phyloP scores from a whole-genome alignment of 805 yeast genomes.

The Candida wancherniae region DNA sequence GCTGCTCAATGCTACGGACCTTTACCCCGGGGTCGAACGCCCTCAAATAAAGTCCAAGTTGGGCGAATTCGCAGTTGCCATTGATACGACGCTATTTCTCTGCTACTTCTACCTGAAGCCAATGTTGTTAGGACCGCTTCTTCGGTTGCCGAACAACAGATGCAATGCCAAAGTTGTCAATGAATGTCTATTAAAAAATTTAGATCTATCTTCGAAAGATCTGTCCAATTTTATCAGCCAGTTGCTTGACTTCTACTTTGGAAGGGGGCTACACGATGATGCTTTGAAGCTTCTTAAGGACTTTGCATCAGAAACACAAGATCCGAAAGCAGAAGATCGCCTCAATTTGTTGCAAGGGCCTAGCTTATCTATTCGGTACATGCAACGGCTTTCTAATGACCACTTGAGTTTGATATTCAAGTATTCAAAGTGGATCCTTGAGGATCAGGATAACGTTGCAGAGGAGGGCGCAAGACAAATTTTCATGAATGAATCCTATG shows the following conservation, averaged over 20 bases:
- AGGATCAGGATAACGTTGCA: conserved; percentile 14
- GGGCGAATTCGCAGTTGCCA: conserved; percentile 36
- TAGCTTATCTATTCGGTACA: conserved; percentile 47
- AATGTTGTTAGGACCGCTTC: conserved; percentile 73
- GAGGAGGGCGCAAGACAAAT: conserved; percentile 35
- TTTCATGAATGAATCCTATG: conserved; percentile 62
- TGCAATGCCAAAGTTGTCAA: conserved; percentile 67
- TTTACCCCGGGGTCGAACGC: conserved; percentile 30
- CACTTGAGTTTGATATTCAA: conserved; percentile 52
- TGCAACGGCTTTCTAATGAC: conserved; percentile 49
- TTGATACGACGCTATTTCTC: conserved; percentile 76
- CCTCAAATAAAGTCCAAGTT: conserved; percentile 21
- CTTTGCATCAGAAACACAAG: conserved; percentile 14
- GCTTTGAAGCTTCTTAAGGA: conserved; percentile 59
- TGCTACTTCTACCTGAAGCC: conserved; percentile 69
- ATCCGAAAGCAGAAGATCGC: conserved; percentile 16
- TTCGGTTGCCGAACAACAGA: conserved; percentile 64
- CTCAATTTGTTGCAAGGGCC: conserved; percentile 30
- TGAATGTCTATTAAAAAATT: conserved; percentile 40
- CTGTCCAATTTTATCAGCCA: conserved; percentile 51
- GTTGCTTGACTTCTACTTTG: conserved; percentile 70
- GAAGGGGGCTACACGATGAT: conserved; percentile 55
- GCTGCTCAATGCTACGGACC: conserved; percentile 37
- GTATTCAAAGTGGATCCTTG: conserved; percentile 50
- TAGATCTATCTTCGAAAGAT: conserved; percentile 19